phyloP scores from a whole-genome alignment of 305 asterid species.

The Fraxinus baroniana region DNA sequence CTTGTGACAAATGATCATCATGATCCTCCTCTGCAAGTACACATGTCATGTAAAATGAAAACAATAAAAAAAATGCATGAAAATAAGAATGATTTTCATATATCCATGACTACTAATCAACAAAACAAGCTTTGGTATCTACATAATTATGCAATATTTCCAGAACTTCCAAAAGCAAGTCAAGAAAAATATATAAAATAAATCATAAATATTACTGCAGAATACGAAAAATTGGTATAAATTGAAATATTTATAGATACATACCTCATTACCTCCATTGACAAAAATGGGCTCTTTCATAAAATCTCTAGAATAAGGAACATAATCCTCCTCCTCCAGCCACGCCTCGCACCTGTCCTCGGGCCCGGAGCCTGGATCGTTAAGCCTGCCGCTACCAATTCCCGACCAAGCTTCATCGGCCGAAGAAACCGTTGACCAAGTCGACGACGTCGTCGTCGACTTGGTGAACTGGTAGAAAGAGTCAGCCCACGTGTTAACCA shows the following conservation, averaged over 20 bases:
- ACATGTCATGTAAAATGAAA: constrained; percentile 1
- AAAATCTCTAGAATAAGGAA: constrained; percentile 74
- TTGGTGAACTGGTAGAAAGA: constrained; percentile 64
- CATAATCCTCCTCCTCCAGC: constrained; percentile 77
- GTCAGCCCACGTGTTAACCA: constrained; percentile 87
- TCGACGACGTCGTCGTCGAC: constrained; percentile 34
- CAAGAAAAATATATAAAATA: neutral
- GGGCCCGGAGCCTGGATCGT: neutral
- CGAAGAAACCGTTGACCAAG: constrained; percentile 21
- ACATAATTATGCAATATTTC: neutral
- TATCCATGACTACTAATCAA: neutral
- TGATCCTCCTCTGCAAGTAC: neutral
- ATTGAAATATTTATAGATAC: neutral
- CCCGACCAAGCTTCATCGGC: constrained; percentile 26
- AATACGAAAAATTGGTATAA: neutral
- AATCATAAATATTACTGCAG: neutral
- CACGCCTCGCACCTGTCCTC: constrained; percentile 61
- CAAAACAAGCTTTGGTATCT: neutral
- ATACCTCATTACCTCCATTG: constrained; percentile 59
- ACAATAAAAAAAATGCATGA: neutral
- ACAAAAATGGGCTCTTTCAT: constrained; percentile 56
- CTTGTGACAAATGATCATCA: constrained; percentile 15
- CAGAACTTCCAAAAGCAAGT: neutral
- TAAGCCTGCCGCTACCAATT: constrained; percentile 11
- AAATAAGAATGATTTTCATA: neutral